phyloP scores from a whole-genome alignment of 352 stramenopile genomes.

The Bremia lactucae region DNA sequence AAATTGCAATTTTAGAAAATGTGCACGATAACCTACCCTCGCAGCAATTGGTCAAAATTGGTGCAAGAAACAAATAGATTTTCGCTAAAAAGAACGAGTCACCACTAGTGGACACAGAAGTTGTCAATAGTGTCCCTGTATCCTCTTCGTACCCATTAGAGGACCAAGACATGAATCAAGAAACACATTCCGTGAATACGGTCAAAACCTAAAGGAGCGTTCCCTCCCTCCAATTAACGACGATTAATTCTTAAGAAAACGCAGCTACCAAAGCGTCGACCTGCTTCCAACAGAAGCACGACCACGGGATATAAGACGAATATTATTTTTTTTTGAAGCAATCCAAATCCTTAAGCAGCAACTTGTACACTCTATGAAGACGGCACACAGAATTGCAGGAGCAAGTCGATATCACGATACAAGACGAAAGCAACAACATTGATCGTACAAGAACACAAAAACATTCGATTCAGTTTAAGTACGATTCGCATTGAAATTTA shows the following conservation, averaged over 20 bases:
- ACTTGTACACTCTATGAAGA: constrained; percentile 87
- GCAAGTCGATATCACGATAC: no score
- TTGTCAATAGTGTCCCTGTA: no score
- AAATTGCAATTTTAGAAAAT: constrained; percentile 88
- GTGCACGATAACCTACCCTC: constrained; percentile 43
- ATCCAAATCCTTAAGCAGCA: constrained; percentile 93
- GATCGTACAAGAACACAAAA: no score
- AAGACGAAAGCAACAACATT: no score
- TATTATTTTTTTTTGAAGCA: constrained; percentile 90
- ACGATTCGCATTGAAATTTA: no score
- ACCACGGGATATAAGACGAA: constrained; percentile 87
- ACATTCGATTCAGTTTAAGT: no score
- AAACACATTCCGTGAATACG: no score
- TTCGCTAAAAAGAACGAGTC: no score
- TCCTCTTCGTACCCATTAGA: no score
- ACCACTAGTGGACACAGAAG: no score
- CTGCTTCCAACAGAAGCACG: constrained; percentile 87
- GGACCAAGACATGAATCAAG: no score
- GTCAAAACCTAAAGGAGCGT: constrained; percentile 89
- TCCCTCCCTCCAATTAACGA: constrained; percentile 92
- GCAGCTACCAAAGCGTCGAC: constrained; percentile 86
- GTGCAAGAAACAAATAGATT: no score
- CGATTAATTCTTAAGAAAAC: constrained; percentile 90
- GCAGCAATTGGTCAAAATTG: constrained; percentile 73
- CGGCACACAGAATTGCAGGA: constrained; percentile 86